Conservation (phyloP, 78 protist genomes). For the Acrasis kona region DNA sequence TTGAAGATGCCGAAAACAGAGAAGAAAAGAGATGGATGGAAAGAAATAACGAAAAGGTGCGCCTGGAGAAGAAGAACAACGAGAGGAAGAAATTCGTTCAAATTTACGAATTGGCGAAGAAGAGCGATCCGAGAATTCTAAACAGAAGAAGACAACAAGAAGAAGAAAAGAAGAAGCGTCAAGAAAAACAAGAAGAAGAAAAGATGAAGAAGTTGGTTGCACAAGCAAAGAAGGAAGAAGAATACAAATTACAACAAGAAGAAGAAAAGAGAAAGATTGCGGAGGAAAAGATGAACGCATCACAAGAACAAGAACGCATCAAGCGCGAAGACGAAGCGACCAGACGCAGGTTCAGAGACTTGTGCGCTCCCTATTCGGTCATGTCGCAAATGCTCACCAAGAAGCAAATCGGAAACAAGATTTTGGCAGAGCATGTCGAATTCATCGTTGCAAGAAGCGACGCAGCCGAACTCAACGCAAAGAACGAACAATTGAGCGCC, state of each 20-base stretch:
- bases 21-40: neutral
- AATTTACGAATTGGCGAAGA: neutral
- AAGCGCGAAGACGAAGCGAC: neutral
- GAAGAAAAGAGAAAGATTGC: conserved; percentile 31
- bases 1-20: neutral
- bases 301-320: neutral
- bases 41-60: neutral
- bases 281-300: conserved; percentile 5
- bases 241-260: conserved; percentile 22
- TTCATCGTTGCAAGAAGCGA: neutral
- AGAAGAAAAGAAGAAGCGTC: neutral
- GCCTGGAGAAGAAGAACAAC: neutral
- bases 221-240: neutral
- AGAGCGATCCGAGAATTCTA: neutral
- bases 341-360: neutral
- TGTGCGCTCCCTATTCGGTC: neutral
- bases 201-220: neutral
- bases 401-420: neutral
- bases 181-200: neutral
- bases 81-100: neutral
- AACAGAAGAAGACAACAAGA: neutral
- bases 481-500: neutral
- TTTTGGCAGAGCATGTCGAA: neutral
- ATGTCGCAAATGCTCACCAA: too few relatives aligned
- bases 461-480: neutral